phyloP scores from a whole-genome alignment of 225 moss, liverwort and hornwort genomes.

The Straminergon stramineum region DNA sequence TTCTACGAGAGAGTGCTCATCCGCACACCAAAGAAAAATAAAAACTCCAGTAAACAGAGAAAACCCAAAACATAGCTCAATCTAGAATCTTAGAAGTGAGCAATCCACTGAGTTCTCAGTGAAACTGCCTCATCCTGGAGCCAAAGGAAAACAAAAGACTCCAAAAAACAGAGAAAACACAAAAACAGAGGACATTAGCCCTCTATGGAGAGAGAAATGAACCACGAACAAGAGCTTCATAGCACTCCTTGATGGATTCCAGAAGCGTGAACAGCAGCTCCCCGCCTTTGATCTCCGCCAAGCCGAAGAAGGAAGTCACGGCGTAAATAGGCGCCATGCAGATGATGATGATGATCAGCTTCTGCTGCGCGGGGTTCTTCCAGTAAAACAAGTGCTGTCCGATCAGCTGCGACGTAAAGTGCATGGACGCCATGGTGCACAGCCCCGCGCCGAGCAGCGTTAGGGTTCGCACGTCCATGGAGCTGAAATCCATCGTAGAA shows the following conservation, averaged over 20 bases:
- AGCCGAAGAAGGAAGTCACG: slow-evolving; percentile 70
- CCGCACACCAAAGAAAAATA: background rate
- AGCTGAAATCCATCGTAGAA: slow-evolving; percentile 41
- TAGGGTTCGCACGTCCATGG: slow-evolving; percentile 59
- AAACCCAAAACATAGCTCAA: background rate
- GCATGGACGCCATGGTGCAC: slow-evolving; percentile 61
- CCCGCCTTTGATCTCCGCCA: slow-evolving; percentile 65
- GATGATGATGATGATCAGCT: slow-evolving; percentile 63
- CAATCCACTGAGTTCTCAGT: background rate
- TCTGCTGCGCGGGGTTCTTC: slow-evolving; percentile 69
- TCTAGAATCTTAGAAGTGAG: background rate
- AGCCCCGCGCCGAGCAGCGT: slow-evolving; percentile 56
- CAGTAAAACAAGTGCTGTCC: slow-evolving; percentile 72
- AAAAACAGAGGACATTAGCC: background rate
- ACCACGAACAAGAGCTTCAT: slow-evolving; percentile 73
- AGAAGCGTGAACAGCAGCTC: slow-evolving; percentile 65
- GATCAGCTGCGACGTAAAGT: slow-evolving; percentile 61
- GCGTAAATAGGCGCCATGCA: slow-evolving; percentile 91
- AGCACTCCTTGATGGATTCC: slow-evolving; percentile 89
- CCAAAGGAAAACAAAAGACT: background rate
- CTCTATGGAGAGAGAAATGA: background rate
- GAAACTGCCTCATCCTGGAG: background rate
- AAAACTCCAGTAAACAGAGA: background rate
- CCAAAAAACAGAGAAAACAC: background rate
- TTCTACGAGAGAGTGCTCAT: background rate